Percentiles rank a stretch among this genome's conserved stretches.
Conservation (phyloP, 1,284 basidiomycete genomes). For the Trichosporon asahii region DNA sequence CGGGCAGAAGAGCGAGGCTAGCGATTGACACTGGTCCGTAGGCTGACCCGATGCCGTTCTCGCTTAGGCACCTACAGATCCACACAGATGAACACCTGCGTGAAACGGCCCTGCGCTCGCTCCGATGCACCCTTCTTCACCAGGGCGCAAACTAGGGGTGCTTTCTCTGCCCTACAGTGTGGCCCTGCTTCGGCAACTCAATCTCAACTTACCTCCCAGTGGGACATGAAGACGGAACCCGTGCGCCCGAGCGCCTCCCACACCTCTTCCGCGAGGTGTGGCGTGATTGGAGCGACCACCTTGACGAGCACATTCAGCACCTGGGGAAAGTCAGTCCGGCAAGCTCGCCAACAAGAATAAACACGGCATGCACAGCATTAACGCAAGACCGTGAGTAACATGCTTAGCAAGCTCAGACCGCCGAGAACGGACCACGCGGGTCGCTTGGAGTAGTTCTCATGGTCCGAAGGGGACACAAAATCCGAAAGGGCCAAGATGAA, state of each 20-base stretch:
- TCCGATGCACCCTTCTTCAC: not conserved
- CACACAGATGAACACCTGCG: not conserved
- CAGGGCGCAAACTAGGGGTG: not conserved
- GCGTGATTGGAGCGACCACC: conserved; percentile 80
- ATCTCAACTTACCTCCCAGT: conserved; percentile 54
- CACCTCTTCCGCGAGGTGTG: conserved; percentile 90
- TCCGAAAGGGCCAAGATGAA: not conserved
- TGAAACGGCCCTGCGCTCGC: not conserved
- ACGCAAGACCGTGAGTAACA: not conserved
- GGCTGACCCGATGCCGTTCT: not conserved
- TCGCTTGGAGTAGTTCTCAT: too few species aligned
- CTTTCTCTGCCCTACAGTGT: not conserved
- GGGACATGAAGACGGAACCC: conserved; percentile 59
- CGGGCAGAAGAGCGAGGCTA: not conserved
- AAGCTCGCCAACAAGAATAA: not conserved
- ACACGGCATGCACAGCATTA: not conserved
- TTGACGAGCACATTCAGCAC: conserved; percentile 66
- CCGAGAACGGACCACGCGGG: conserved; percentile 17
- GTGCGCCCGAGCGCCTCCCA: conserved; percentile 51
- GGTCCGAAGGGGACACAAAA: not conserved
- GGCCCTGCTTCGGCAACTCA: not conserved
- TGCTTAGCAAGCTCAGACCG: not conserved
- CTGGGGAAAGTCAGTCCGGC: conserved; percentile 54
- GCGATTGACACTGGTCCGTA: not conserved
- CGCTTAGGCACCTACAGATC: not conserved